These are phyloP conservation scores for Alternaria arborescens DNA, from an alignment of 2,329 filamentous ascomycete genomes.

Conservation along the genomic window DNA sequence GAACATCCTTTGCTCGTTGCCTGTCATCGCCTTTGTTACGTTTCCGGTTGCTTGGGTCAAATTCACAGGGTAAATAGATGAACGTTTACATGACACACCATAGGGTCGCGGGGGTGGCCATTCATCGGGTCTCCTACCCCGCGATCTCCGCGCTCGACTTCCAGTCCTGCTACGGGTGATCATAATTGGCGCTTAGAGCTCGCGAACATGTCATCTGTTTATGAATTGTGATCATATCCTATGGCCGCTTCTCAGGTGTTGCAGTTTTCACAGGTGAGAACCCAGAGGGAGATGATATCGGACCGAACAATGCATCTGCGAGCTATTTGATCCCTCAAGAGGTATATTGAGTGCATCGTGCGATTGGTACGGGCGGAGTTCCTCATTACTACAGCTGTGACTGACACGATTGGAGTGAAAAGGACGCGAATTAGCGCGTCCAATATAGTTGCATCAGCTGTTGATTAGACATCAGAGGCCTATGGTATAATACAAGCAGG, in stretches of 20 bases:
- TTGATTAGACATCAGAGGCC: slow-evolving; percentile 10
- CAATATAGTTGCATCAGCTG: slow-evolving; percentile 16
- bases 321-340: background rate
- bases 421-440: background rate
- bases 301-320: background rate
- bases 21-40: background rate
- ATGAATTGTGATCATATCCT: background rate
- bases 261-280: background rate
- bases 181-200: slow-evolving; percentile 9
- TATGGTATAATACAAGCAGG: slow-evolving; percentile 19
- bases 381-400: slow-evolving; percentile 5
- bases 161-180: slow-evolving; percentile 23
- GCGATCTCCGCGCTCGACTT: slow-evolving; percentile 33
- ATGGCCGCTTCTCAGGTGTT: background rate
- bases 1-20: background rate
- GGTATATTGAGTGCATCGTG: background rate
- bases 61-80: slow-evolving; percentile 27
- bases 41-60: background rate
- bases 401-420: slow-evolving; percentile 7
- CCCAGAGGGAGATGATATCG: background rate
- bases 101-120: slow-evolving; percentile 29
- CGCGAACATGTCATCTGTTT: background rate
- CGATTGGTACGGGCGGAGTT: background rate
- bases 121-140: slow-evolving; percentile 35
- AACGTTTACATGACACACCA: slow-evolving; percentile 41